A percentile compares a stretch with the other conserved stretches of the same genome.
Conservation (phyloP, 2,329 filamentous ascomycete species). For the Dendryphion nanum region DNA sequence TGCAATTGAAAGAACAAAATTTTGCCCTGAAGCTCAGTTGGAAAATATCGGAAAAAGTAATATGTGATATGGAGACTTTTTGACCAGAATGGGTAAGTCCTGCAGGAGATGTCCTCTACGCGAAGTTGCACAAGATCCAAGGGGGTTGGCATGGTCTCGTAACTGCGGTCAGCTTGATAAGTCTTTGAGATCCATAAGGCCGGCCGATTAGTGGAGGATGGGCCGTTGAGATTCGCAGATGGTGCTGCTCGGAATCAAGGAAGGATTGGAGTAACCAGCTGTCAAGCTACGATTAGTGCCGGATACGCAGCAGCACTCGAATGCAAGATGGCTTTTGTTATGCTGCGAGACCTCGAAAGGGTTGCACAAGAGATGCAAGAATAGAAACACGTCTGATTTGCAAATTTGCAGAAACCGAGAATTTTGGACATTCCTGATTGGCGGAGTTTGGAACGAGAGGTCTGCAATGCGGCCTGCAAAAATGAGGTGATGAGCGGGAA, state of each 20-base stretch:
- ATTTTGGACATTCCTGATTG: conserved; percentile 14
- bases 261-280: background rate
- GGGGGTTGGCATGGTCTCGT: conserved; percentile 4
- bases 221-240: conserved; percentile 4
- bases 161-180: conserved; percentile 7
- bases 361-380: no score
- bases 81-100: conserved; percentile 6
- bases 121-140: conserved; percentile 10
- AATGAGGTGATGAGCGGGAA: conserved; percentile 13
- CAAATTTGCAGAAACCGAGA: background rate
- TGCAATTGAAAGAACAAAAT: background rate
- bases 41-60: conserved; percentile 22
- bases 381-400: no score
- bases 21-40: background rate
- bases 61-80: conserved; percentile 1
- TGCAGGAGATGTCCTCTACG: conserved; percentile 5
- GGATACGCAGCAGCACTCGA: conserved; percentile 2
- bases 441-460: conserved; percentile 18
- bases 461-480: conserved; percentile 12
- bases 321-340: no score
- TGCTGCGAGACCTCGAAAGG: no score
- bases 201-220: conserved; percentile 1
- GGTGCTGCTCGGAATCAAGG: conserved; percentile 10
- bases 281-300: background rate
- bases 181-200: no score